phyloP scores from a whole-genome alignment of 2,329 filamentous ascomycete species.

The Botrytis medusae region DNA sequence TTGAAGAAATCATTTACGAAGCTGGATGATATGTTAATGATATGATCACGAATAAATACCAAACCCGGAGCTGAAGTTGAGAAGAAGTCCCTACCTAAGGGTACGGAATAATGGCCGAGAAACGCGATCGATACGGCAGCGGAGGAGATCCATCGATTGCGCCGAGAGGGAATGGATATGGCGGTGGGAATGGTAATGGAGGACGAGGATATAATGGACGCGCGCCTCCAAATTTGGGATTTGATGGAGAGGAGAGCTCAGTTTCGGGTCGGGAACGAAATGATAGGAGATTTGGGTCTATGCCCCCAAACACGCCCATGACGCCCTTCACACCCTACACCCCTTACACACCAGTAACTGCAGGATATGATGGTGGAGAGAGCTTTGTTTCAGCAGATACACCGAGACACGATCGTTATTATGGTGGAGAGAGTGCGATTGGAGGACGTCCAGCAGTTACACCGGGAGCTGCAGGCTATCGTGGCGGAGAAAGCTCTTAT shows the following conservation, averaged over 20 bases:
- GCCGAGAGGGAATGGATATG: conserved; percentile 12
- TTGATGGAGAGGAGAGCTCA: conserved; percentile 4
- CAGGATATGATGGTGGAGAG: conserved; percentile 19
- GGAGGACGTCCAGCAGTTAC: conserved; percentile 10
- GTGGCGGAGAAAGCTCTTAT: conserved; percentile 11
- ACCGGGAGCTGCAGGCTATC: conserved; percentile 8
- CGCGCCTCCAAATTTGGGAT: conserved; percentile 8
- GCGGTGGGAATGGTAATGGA: conserved; percentile 8
- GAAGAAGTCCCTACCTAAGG: conserved; percentile 20
- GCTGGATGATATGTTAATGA: conserved; percentile 15
- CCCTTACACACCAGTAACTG: conserved; percentile 13
- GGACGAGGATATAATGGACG: conserved; percentile 21
- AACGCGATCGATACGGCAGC: conserved; percentile 18
- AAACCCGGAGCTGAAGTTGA: conserved; percentile 19
- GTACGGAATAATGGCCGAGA: conserved; percentile 21
- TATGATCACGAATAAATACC: conserved; percentile 18
- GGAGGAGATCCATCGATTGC: conserved; percentile 16
- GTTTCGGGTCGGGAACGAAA: not conserved
- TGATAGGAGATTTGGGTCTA: conserved; percentile 8
- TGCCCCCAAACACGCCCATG: conserved; percentile 22
- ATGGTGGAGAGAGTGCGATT: not conserved
- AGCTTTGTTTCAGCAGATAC: conserved; percentile 13
- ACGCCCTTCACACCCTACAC: conserved; percentile 17
- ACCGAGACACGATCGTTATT: conserved; percentile 10
- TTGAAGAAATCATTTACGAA: not conserved